A percentile compares a stretch with the other conserved stretches of the same genome.
phyloP scores from a whole-genome alignment of 225 moss, liverwort and hornwort species.

The Rhytidiadelphus loreus region DNA sequence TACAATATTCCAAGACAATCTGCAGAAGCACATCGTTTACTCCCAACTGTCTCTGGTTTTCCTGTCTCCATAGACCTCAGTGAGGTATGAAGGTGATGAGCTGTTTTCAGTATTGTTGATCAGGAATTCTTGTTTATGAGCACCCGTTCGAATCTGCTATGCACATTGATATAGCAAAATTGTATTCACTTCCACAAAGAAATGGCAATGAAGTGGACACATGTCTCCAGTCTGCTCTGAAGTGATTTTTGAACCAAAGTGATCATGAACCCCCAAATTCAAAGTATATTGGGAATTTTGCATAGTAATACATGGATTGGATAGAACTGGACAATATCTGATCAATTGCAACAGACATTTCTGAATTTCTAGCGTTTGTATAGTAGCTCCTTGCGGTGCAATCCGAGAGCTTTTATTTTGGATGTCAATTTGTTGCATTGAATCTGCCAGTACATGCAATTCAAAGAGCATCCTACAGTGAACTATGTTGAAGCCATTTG shows the following conservation, averaged over 20 bases:
- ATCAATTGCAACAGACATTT: not conserved
- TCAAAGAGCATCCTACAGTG: not conserved
- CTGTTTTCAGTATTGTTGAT: no score
- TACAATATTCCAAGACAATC: slow-evolving; percentile 34
- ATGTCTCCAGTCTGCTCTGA: not conserved
- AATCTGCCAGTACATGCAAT: not conserved
- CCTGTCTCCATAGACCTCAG: no score
- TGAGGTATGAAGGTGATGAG: no score
- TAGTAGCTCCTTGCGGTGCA: not conserved
- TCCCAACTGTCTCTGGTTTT: no score
- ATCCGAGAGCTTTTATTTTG: no score
- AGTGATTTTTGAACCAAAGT: not conserved
- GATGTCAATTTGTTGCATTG: not conserved
- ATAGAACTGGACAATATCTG: not conserved
- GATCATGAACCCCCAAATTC: not conserved
- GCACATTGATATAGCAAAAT: no score
- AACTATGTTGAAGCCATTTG: not conserved
- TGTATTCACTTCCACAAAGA: no score
- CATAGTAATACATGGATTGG: not conserved
- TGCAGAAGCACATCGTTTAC: no score
- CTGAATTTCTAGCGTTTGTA: not conserved
- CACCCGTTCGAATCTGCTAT: no score
- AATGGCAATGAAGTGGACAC: no score
- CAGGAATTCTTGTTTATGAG: no score
- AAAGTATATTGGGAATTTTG: not conserved